These are phyloP conservation scores for Apiospora arundinis DNA, from an alignment of 2,329 filamentous ascomycete genomes.

Conservation along the genomic window DNA sequence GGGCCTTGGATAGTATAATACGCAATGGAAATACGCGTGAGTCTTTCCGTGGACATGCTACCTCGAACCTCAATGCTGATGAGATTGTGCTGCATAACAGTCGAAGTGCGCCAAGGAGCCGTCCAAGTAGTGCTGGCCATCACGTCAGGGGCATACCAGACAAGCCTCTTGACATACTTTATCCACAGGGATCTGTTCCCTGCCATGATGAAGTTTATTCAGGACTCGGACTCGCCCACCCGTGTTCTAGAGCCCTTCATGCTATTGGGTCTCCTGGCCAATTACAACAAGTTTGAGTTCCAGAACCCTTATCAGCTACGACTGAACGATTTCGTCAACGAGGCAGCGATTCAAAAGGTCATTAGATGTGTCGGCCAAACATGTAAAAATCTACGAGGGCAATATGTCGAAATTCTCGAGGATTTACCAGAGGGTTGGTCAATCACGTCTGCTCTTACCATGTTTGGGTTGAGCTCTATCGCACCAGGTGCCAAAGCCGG, in stretches of 20 bases:
- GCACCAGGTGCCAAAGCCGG: conserved; percentile 70
- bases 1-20: conserved; percentile 81
- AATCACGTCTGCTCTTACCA: conserved; percentile 77
- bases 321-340: conserved; percentile 94
- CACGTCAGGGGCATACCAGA: conserved; percentile 93
- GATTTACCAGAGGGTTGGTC: conserved; percentile 92
- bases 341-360: conserved; percentile 82
- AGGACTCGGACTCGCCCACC: conserved; percentile 72
- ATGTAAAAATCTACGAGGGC: conserved; percentile 70
- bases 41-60: conserved; percentile 38
- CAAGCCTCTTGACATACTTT: conserved; percentile 91
- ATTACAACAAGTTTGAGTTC: conserved; percentile 99
- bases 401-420: conserved; percentile 86
- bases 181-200: conserved; percentile 95
- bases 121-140: conserved; percentile 83
- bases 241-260: conserved; percentile 77
- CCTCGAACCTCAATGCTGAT: not conserved
- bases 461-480: conserved; percentile 83
- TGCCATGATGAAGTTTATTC: conserved; percentile 91
- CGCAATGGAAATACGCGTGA: conserved; percentile 74
- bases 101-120: conserved; percentile 78
- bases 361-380: conserved; percentile 77
- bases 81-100: conserved; percentile 48
- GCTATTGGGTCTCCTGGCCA: conserved; percentile 85
- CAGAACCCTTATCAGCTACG: conserved; percentile 95